Evolutionary conservation across 495 filamentous ascomycete genomes (phyloP).

Genomic region (Penicillium argentinense): DNA sequence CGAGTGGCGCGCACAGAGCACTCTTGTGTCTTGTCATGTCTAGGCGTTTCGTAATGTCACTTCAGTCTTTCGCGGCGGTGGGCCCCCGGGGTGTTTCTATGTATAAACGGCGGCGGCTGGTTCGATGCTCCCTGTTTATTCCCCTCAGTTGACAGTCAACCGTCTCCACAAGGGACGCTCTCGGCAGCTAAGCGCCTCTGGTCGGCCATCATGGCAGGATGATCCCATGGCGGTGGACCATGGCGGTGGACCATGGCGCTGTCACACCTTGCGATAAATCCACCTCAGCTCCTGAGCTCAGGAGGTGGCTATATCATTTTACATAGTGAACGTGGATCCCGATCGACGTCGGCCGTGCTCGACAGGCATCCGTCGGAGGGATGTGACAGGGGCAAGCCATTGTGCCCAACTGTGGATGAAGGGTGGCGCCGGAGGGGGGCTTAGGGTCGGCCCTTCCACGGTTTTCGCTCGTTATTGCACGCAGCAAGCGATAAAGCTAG

Average conservation of each 20-base stretch:
- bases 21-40: slow-evolving; percentile 3
- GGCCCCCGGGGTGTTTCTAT: slow-evolving; percentile 23
- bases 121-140: background rate
- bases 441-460: background rate
- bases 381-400: background rate
- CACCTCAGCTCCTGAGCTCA: slow-evolving; percentile 9
- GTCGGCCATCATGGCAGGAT: slow-evolving; percentile 1
- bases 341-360: too few species aligned
- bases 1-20: slow-evolving; percentile 12
- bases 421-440: background rate
- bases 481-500: background rate
- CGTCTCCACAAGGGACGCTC: too few species aligned
- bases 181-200: too few species aligned
- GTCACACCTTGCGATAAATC: slow-evolving; percentile 4
- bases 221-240: slow-evolving; percentile 18
- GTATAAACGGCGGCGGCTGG: slow-evolving; percentile 12
- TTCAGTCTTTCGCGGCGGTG: slow-evolving; percentile 1
- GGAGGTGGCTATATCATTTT: slow-evolving; percentile 17
- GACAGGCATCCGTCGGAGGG: background rate
- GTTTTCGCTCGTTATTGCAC: background rate
- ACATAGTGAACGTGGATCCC: slow-evolving; percentile 5
- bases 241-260: slow-evolving; percentile 16
- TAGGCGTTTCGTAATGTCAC: slow-evolving; percentile 16
- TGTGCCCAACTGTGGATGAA: slow-evolving; percentile 1
- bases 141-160: too few species aligned